These are phyloP conservation scores for Phytopythium montanum DNA, from an alignment of 352 stramenopile species.

Conservation along the genomic window DNA sequence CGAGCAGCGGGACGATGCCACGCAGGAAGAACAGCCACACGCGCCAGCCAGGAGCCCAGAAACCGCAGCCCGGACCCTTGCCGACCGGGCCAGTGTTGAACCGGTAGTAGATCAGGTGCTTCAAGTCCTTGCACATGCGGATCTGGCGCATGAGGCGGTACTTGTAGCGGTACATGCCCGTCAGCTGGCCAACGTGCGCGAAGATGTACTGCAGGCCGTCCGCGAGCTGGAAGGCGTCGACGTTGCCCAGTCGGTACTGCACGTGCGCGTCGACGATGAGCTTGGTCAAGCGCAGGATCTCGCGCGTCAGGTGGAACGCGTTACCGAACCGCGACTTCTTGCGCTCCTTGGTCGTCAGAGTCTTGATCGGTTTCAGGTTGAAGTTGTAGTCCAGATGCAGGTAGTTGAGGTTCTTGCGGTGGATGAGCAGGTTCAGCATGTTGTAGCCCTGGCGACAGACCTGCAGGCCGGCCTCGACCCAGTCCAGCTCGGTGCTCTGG, in stretches of 20 bases:
- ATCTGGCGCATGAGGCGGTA: constrained; percentile 97
- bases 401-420: constrained; percentile 99
- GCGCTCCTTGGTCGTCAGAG: constrained; percentile 99
- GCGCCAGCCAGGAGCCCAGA: constrained; percentile 98
- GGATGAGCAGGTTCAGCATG: constrained; percentile 99
- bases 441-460: constrained; percentile 99
- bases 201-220: constrained; percentile 99
- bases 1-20: constrained; percentile 97
- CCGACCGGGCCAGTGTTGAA: constrained; percentile 99
- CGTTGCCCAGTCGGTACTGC: constrained; percentile 99
- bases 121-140: constrained; percentile 99
- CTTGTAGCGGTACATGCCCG: constrained; percentile 99
- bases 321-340: constrained; percentile 99
- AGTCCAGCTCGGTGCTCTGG: constrained; percentile 99
- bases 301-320: constrained; percentile 94
- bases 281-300: constrained; percentile 99
- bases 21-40: constrained; percentile 99
- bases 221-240: constrained; percentile 99
- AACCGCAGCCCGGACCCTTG: constrained; percentile 98
- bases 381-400: constrained; percentile 99
- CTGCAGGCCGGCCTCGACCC: constrained; percentile 98
- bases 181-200: constrained; percentile 99
- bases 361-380: constrained; percentile 99
- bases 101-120: constrained; percentile 99
- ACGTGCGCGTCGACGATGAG: constrained; percentile 99